Base-by-base conservation (phyloP, 148 eudicot species). In the Chenopodium berlandieri region DNA sequence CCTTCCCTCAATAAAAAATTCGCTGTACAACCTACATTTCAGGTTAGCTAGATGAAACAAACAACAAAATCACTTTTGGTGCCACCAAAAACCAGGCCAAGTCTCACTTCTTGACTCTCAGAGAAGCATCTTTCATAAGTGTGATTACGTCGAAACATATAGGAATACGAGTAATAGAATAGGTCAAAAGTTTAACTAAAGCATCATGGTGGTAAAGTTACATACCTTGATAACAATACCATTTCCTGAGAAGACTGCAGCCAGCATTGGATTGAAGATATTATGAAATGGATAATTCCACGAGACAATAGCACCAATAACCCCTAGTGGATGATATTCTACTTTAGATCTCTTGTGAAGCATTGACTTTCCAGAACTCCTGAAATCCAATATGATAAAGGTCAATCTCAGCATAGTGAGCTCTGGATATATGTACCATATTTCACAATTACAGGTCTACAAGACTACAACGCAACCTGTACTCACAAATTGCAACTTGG, bases 261-360 rank as follows among this genome's bases (percentile, higher is more conserved):
- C 99, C 76, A 96, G 85, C 97, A 96, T 91, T 83, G 99, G 99
- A 79, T 96, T 96, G 81, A 95, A 90, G 81, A 96, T 88, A 79
- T 96, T 96, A 78, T 96, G 99, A 86, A 96, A 95, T 44, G 98
- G 99, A 83, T 96, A 96, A 82, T 96, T 96, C 99, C 99, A 96
- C 23, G 99, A 96, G 80, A 96, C 99, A 81, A 96, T 96, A 76
- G 99, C 99, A 81, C 99, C 99, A 88, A 96, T 79, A 46, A 95
- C 98, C 84, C 99, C 99, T 67, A 92, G 88, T 16, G 99, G 99
- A 80, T 91, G 89, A 90, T 92, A 96, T 80, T 96, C 99, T 79
- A 96, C 99, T 89, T 83, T 96, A 81, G 99, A 83, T 90, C 71
- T 87, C 87, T 96, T 96, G 83, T 96, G 99, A 88, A 94, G 84